phyloP scores from a whole-genome alignment of 257 asterid genomes.

The Solanum pinnatisectum region DNA sequence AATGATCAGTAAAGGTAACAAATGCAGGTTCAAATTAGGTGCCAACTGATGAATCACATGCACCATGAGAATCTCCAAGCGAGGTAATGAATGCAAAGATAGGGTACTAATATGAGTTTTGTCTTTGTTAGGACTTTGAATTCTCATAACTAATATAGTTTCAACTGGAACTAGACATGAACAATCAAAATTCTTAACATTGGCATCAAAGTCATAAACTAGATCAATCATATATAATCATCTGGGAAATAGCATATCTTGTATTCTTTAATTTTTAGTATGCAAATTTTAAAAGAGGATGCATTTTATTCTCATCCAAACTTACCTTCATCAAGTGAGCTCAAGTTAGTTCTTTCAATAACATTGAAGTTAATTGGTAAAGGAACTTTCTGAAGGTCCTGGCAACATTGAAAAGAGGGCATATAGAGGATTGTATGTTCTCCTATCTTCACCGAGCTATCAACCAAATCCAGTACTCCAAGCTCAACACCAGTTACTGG shows the following conservation, averaged over 20 bases:
- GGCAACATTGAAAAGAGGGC: constrained; percentile 74
- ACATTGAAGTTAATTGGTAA: constrained; percentile 59
- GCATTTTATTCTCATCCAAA: not conserved
- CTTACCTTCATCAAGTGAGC: constrained; percentile 76
- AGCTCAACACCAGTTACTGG: constrained; percentile 51
- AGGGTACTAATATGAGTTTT: not conserved
- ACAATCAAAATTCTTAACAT: not conserved
- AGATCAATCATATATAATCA: not conserved
- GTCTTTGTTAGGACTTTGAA: not conserved
- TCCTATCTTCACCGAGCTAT: constrained; percentile 68
- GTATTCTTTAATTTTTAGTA: not conserved
- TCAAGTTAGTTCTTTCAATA: constrained; percentile 67
- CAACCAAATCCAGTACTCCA: constrained; percentile 42
- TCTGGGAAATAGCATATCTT: not conserved
- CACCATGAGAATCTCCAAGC: not conserved
- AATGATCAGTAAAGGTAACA: not conserved
- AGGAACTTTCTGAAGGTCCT: constrained; percentile 39
- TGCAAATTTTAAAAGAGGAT: not conserved
- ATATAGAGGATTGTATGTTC: constrained; percentile 56
- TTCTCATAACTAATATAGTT: not conserved
- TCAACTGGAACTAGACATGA: constrained; percentile 1
- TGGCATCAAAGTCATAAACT: not conserved
- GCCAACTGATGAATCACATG: constrained; percentile 1
- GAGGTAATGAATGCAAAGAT: constrained; percentile 1
- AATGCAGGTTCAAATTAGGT: not conserved